Evolutionary conservation across 768 basidiomycete genomes (phyloP).

Genomic region (Chalciporus chontae): DNA sequence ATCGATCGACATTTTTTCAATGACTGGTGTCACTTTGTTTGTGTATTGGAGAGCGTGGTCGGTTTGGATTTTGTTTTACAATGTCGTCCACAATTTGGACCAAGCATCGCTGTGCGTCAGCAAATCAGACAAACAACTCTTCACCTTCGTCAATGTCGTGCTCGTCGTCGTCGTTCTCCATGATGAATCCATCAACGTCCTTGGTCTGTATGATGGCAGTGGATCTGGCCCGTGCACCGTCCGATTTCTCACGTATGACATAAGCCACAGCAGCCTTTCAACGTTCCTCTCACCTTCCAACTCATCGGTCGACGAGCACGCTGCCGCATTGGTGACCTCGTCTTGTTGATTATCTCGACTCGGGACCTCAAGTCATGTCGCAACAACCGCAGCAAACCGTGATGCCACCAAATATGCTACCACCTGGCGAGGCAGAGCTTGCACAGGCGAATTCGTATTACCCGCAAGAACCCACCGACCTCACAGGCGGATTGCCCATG

Average conservation of each 20-base stretch:
- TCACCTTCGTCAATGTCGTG: conserved; percentile 31
- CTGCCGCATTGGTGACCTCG: conserved; percentile 9
- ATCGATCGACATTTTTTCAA: not conserved
- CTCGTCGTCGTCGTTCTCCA: conserved; percentile 30
- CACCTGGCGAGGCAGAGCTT: conserved; percentile 51
- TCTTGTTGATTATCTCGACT: conserved; percentile 10
- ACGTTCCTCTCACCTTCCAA: conserved; percentile 30
- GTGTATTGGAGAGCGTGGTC: conserved; percentile 40
- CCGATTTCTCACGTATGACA: conserved; percentile 40
- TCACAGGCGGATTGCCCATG: conserved; percentile 80
- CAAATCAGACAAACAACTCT: conserved; percentile 46
- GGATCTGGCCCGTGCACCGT: conserved; percentile 56
- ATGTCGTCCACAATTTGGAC: conserved; percentile 74
- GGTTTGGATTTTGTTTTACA: conserved; percentile 64
- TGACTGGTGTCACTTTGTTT: conserved; percentile 29
- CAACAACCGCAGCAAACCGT: conserved; percentile 49
- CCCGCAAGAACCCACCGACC: conserved; percentile 73
- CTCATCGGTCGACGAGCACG: conserved; percentile 22
- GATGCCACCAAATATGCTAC: conserved; percentile 61
- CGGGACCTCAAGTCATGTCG: conserved; percentile 38
- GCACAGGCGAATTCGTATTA: conserved; percentile 57
- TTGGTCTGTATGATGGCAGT: conserved; percentile 24
- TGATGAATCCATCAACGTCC: conserved; percentile 16
- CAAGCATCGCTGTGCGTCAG: conserved; percentile 54
- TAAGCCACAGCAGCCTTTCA: conserved; percentile 53